These are phyloP conservation scores for Clarireedia monteithiana DNA, from an alignment of 2,329 filamentous ascomycete species.

Conservation along the genomic window DNA sequence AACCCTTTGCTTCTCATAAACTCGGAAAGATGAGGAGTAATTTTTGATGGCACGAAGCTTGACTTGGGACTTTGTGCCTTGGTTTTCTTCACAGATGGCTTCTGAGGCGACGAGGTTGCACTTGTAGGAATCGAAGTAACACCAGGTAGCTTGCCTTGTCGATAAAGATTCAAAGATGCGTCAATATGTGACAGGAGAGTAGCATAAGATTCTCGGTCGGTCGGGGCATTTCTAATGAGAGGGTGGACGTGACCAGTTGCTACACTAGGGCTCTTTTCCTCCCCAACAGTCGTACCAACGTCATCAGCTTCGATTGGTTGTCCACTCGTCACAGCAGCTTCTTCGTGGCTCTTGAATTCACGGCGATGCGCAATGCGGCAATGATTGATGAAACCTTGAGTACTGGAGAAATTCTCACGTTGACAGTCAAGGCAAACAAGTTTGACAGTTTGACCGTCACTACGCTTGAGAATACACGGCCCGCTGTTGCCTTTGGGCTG, in stretches of 20 bases:
- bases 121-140: slow-evolving; percentile 38
- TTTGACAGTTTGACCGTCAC: slow-evolving; percentile 81
- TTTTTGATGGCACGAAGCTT: slow-evolving; percentile 44
- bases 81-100: slow-evolving; percentile 19
- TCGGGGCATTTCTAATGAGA: slow-evolving; percentile 48
- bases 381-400: slow-evolving; percentile 98
- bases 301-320: slow-evolving; percentile 70
- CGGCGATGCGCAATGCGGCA: slow-evolving; percentile 91
- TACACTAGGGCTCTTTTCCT: slow-evolving; percentile 30
- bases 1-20: slow-evolving; percentile 56
- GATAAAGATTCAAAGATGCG: slow-evolving; percentile 44
- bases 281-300: slow-evolving; percentile 38
- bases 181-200: slow-evolving; percentile 46
- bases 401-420: slow-evolving; percentile 87
- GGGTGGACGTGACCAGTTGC: slow-evolving; percentile 51
- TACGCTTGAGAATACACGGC: slow-evolving; percentile 76
- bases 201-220: slow-evolving; percentile 44
- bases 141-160: slow-evolving; percentile 43
- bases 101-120: slow-evolving; percentile 17
- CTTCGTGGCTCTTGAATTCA: slow-evolving; percentile 93
- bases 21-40: slow-evolving; percentile 60
- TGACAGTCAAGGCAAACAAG: slow-evolving; percentile 85
- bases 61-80: slow-evolving; percentile 25
- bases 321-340: slow-evolving; percentile 81
- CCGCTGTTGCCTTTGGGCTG: slow-evolving; percentile 73